Evolutionary conservation across 73 alveolate genomes (phyloP), one percentile per base, ranked within the genome.

Genomic region (Paramecium octaurelia): DNA sequence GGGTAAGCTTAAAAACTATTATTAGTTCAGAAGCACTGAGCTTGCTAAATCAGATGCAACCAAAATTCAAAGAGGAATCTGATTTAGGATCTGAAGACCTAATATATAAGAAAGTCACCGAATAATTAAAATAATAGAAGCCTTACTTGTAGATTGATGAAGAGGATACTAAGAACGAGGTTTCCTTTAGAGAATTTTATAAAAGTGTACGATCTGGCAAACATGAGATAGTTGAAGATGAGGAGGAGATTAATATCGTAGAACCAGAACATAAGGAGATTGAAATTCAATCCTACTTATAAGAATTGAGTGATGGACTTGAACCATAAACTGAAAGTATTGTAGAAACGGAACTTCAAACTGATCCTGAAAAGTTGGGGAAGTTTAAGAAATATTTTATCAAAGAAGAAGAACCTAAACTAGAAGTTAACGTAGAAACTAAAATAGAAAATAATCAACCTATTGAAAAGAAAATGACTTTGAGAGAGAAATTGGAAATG

Each of bases 301-400:
- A 64, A 34, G 46, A 64, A 64, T 64, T 64, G 21, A 64, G 84
- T 64, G 84, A 64, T 64, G 84, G 84, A 64, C 46, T 64, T 10
- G 84, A 64, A 64, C 84, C 84, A 64, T 12, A 64, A 34, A 31
- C 24, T 31, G 84, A 64, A 34, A 27, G 1, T 27, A 31, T 64
- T 12, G 8, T 23, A 64, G 84, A 64, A 64, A 64, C 84, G 14
- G 84, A 27, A 34, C 84, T 64, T 64, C 46, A 64, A 64, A 64
- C 84, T 64, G 84, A 64, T 34, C 84, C 84, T 27, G 21, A 11
- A 11, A 64, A 64, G 29, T 64, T 64, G 5, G 84, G 84, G 27
- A 64, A 64, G 27, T 64, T 64, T 24, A 64, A 64, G n/a, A 64
- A 64, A 24, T 64, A 64, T 24, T 64, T 64, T 64, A 10, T 64